Evolutionary conservation across 192 early-diverging fungal genomes (phyloP), one percentile per base, ranked within the genome.

Genomic region (Phlyctochytrium arcticum): DNA sequence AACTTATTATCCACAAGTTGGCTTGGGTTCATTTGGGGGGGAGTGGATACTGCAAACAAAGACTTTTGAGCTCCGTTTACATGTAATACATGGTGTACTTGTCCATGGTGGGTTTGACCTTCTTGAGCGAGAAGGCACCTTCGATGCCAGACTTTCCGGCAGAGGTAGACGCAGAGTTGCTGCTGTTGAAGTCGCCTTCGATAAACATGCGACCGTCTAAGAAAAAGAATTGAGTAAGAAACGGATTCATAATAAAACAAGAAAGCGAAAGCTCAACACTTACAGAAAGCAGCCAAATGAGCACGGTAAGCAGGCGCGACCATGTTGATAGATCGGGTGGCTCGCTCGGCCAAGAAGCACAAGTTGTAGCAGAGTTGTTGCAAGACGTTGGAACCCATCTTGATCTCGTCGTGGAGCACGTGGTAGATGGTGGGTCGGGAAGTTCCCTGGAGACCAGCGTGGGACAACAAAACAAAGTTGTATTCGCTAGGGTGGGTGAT

Each of bases 261-360:
- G 5, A 48, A 60, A 4, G 24, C n/a, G n/a, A n/a, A n/a, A n/a
- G n/a, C n/a, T n/a, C n/a, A n/a, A n/a, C 10, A 69, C 56, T 46
- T 35, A 70, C 90, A 83, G 51, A 83, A 85, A 24, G 91, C 91
- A 4, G 91, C 85, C 46, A 94, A 67, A 68, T 95, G 89, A 8
- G 93, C 92, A 54, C 92, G 89, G 78, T 96, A 98, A 9, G 88
- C 92, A 0, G 93, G 89, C 3, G 93, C 89, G 1, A 90, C 89
- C 30, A 96, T 85, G 5, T 87, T 87, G 3, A 98, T 92, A 0
- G 89, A 84, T 24, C 92, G 85, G 0, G 93, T 92, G 48, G 76
- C 74, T 23, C 92, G 79, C 17, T 86, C 88, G 62, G 87, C 89
- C 44, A 91, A 70, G 66, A 90, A 94, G 60, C 92, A 94, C 49